Evolutionary conservation across 2,329 filamentous ascomycete genomes (phyloP).

Genomic region (Trichoderma koningiopsis): DNA sequence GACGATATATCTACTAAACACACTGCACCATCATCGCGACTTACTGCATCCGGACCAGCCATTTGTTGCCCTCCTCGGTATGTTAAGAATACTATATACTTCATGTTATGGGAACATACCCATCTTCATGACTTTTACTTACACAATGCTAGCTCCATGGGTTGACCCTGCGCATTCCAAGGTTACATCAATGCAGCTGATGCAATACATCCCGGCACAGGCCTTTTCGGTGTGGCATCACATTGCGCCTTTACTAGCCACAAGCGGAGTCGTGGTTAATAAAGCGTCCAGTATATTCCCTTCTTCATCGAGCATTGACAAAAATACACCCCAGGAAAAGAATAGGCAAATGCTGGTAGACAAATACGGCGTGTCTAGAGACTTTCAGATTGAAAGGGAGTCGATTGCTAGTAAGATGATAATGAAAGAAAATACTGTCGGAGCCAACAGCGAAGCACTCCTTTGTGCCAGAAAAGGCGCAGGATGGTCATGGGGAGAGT

Average conservation of each 20-base stretch:
- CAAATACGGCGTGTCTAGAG: not conserved
- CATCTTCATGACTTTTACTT: not conserved
- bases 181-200: not conserved
- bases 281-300: not conserved
- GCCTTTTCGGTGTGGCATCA: not conserved
- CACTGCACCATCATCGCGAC: conserved; percentile 1
- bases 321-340: not conserved
- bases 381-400: not conserved
- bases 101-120: not conserved
- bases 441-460: conserved; percentile 4
- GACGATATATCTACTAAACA: not conserved
- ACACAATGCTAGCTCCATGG: not conserved
- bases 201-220: conserved; percentile 1
- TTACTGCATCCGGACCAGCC: conserved; percentile 1
- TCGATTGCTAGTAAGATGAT: not conserved
- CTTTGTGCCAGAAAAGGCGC: conserved; percentile 7
- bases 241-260: not conserved
- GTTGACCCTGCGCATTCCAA: conserved; percentile 6
- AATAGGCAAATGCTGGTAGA: not conserved
- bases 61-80: conserved; percentile 2
- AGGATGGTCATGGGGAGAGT: conserved; percentile 1
- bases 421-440: not conserved
- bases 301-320: not conserved
- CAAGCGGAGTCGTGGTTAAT: not conserved
- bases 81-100: not conserved